Evolutionary conservation across 2,329 filamentous ascomycete genomes (phyloP).

Genomic region (Zymoseptoria crescenta): DNA sequence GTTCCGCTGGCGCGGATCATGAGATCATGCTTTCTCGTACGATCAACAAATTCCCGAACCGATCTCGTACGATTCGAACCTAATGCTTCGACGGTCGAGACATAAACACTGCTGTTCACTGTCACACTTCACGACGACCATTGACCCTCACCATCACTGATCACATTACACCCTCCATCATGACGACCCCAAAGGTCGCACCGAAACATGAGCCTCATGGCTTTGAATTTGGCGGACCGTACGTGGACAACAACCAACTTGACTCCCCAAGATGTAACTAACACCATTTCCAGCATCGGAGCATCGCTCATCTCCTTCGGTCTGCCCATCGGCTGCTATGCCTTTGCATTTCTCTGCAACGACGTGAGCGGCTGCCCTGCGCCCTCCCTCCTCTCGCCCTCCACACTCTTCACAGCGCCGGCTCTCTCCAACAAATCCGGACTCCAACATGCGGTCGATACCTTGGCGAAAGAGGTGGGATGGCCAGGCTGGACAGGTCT

Average conservation of each 20-base stretch:
- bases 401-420: slow-evolving; percentile 45
- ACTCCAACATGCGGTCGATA: slow-evolving; percentile 48
- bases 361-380: slow-evolving; percentile 86
- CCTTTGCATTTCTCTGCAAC: slow-evolving; percentile 81
- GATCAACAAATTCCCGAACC: not conserved
- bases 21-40: not conserved
- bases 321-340: slow-evolving; percentile 70
- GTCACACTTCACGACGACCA: not conserved
- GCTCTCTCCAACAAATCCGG: slow-evolving; percentile 22
- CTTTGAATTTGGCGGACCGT: slow-evolving; percentile 46
- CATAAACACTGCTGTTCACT: not conserved
- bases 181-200: slow-evolving; percentile 5
- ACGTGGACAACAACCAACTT: slow-evolving; percentile 20
- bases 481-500: slow-evolving; percentile 73
- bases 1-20: not conserved
- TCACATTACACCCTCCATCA: not conserved
- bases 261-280: not conserved
- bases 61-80: not conserved
- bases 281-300: slow-evolving; percentile 52
- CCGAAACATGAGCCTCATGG: slow-evolving; percentile 20
- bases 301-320: slow-evolving; percentile 71
- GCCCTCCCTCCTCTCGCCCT: slow-evolving; percentile 68
- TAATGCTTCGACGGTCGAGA: not conserved
- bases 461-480: slow-evolving; percentile 70
- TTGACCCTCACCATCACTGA: not conserved